Percentiles rank a stretch among this genome's conserved stretches.
These are phyloP conservation scores for Aleurites moluccanus DNA, from an alignment of 441 rosid genomes.

Conservation along the genomic window DNA sequence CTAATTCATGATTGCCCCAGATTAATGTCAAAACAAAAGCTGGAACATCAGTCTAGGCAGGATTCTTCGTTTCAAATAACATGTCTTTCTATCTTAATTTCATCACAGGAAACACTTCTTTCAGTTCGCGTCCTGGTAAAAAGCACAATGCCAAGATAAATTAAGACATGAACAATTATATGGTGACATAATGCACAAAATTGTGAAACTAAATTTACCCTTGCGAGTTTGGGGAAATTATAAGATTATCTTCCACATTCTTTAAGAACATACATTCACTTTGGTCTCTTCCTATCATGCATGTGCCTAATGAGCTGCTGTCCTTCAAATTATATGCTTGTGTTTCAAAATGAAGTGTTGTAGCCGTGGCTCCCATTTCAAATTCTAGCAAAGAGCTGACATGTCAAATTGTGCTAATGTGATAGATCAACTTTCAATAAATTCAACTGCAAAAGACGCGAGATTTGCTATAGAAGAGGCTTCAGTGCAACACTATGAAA, in stretches of 20 bases:
- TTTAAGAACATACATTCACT: constrained; percentile 21
- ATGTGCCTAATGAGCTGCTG: constrained; percentile 18
- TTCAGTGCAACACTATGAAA: not conserved
- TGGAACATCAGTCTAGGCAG: constrained; percentile 6
- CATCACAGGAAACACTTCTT: constrained; percentile 14
- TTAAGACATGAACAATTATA: not conserved
- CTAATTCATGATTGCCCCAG: not conserved
- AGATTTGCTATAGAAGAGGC: not conserved
- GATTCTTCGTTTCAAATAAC: constrained; percentile 17
- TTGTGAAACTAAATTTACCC: constrained; percentile 24
- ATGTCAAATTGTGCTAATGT: not conserved
- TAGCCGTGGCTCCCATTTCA: constrained; percentile 28
- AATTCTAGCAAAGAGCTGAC: not conserved
- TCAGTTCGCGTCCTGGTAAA: constrained; percentile 24
- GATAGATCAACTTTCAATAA: not conserved
- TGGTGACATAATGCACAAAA: not conserved
- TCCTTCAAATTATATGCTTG: constrained; percentile 29
- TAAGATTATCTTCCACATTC: constrained; percentile 23
- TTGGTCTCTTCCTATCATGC: constrained; percentile 29
- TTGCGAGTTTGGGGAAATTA: constrained; percentile 17
- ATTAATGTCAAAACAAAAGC: constrained; percentile 2
- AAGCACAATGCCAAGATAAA: not conserved
- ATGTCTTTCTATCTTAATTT: constrained; percentile 24
- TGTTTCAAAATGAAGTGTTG: constrained; percentile 29
- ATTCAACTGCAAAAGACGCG: not conserved